Base-by-base conservation (phyloP, 2,329 filamentous ascomycete genomes). In the Seiridium unicorne region DNA sequence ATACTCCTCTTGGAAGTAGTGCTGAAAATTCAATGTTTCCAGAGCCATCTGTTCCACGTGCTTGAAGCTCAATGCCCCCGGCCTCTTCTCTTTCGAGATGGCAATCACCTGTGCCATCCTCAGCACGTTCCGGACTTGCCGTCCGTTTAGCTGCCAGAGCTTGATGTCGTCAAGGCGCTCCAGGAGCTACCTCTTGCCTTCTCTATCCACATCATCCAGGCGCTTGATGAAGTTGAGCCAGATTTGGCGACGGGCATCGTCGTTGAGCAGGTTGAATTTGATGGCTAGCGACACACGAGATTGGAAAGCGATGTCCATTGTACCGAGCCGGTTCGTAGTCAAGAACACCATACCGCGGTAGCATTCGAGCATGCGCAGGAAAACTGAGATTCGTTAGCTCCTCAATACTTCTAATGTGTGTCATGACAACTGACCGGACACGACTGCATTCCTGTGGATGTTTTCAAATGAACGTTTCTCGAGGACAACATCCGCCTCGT, bases 401-500 rank as follows among this genome's bases (percentile, higher is more conserved):
- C 7, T 13, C 38, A 26, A 26, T 26, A 26, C 18, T 26, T 26
- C 18, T 26, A 26, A 26, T 26, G 18, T 26, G 7, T 13, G 38
- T 13, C 7, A 42, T 42, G 13, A 42, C 38, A 13, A 42, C 38
- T 8, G 7, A 42, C 38, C 38, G 7, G 38, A 7, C 7, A 42
- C 38, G 7, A 7, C 7, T 42, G 38, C 38, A 8, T 8, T 7
- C 4, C 70, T 60, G 6, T 65, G 59, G 0, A 75, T 60, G 42
- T 75, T 68, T 4, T 62, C 53, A 2, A 61, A 57, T 2, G 60
- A 54, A 4, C 74, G 64, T 8, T 65, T 64, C 56, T 74, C 70
- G 10, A 76, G 64, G 59, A 70, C 74, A 1, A 74, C 66, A 60
- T 75, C 72, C 10, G 70, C 72, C 61, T 74, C 72, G 36, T 74